phyloP scores from a whole-genome alignment of 2,329 filamentous ascomycete species.

The Xylaria polymorpha region DNA sequence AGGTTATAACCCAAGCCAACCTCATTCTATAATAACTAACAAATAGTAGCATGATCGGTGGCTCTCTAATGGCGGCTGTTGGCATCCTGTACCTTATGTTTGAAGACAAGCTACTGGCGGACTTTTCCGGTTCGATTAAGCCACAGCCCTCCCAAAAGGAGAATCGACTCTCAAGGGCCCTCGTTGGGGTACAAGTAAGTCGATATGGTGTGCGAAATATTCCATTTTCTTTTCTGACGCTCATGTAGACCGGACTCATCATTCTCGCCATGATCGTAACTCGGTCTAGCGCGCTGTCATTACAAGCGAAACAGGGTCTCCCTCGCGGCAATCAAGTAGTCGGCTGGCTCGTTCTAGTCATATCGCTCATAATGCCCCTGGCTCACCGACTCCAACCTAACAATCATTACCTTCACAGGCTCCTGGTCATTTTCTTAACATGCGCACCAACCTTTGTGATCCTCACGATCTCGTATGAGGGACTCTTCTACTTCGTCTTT shows the following conservation, averaged over 20 bases:
- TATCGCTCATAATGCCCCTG: constrained; percentile 82
- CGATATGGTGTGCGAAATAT: constrained; percentile 30
- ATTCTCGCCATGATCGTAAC: constrained; percentile 87
- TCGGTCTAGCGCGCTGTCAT: constrained; percentile 81
- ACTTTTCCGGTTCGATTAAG: constrained; percentile 54
- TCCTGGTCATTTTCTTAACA: constrained; percentile 89
- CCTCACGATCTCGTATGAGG: constrained; percentile 96
- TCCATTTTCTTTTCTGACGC: constrained; percentile 26
- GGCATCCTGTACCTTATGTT: constrained; percentile 84
- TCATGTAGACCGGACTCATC: constrained; percentile 75
- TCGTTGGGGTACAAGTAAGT: constrained; percentile 74
- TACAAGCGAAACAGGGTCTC: constrained; percentile 86
- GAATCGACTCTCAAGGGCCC: constrained; percentile 64
- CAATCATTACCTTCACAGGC: constrained; percentile 87
- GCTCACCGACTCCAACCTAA: constrained; percentile 84
- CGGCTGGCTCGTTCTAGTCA: constrained; percentile 83
- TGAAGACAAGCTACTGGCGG: constrained; percentile 70
- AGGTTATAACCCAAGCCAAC: constrained; percentile 5
- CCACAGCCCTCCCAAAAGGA: constrained; percentile 42
- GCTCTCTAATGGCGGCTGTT: constrained; percentile 78
- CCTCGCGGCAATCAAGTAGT: constrained; percentile 88
- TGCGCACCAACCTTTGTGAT: constrained; percentile 96
- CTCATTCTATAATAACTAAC: constrained; percentile 28
- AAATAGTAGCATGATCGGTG: constrained; percentile 74
- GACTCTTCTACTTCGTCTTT: constrained; percentile 93